Conservation (phyloP, 164 flowering plant genomes). For the Sextonia rubra region DNA sequence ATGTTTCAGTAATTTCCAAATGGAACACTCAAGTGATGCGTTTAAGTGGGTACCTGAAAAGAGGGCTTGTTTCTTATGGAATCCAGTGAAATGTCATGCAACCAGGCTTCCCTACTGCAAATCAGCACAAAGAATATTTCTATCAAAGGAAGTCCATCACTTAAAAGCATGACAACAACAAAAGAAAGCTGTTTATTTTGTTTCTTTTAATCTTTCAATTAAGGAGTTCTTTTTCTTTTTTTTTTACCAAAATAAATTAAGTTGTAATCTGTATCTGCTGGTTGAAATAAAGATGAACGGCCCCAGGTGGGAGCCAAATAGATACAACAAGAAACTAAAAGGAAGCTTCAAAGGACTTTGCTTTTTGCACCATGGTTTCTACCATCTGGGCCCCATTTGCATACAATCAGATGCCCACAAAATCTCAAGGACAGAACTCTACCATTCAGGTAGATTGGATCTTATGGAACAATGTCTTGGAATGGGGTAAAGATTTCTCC, state of each 20-base stretch:
- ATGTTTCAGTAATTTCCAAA: not conserved
- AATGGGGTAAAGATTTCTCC: not conserved
- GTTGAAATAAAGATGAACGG: conserved; percentile 44
- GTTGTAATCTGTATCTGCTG: conserved; percentile 23
- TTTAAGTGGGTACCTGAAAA: conserved; percentile 56
- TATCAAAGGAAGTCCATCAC: conserved; percentile 65
- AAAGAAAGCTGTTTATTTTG: conserved; percentile 26
- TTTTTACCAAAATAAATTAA: conserved; percentile 24
- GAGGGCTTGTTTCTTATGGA: conserved; percentile 43
- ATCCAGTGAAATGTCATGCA: conserved; percentile 67
- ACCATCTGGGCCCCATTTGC: conserved; percentile 27
- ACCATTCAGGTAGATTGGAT: conserved; percentile 18
- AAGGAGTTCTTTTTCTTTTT: conserved; percentile 25
- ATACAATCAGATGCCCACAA: conserved; percentile 38
- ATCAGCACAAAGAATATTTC: conserved; percentile 41
- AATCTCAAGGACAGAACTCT: conserved; percentile 45
- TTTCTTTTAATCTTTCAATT: conserved; percentile 17
- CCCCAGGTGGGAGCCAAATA: conserved; percentile 51
- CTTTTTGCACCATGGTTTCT: conserved; percentile 34
- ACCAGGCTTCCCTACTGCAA: conserved; percentile 86
- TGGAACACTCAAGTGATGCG: conserved; percentile 6
- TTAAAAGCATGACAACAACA: conserved; percentile 7
- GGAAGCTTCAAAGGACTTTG: conserved; percentile 35
- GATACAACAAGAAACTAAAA: conserved; percentile 24
- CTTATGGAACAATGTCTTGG: not conserved